These are phyloP conservation scores for Aspergillus aculeatinus DNA, from an alignment of 2,329 filamentous ascomycete species.

Conservation along the genomic window DNA sequence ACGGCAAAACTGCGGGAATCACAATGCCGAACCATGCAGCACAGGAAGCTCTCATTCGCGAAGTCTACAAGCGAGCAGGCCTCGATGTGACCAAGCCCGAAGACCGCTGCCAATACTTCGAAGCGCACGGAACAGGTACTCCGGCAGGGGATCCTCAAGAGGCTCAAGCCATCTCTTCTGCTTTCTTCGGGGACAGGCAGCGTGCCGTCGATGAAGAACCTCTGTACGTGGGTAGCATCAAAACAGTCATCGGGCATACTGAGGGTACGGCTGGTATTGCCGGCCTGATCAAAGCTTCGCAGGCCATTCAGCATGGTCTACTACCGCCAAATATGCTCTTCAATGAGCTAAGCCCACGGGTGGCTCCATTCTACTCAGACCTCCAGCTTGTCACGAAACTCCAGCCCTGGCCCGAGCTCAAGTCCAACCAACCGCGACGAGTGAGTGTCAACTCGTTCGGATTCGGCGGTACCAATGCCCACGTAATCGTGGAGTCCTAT, in stretches of 20 bases:
- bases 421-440: conserved; percentile 1
- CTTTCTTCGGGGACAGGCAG: too few species aligned
- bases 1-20: too few species aligned
- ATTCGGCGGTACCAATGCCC: conserved; percentile 16
- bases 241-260: conserved; percentile 13
- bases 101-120: too few species aligned
- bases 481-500: conserved; percentile 14
- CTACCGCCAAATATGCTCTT: conserved; percentile 29
- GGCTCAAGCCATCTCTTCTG: too few species aligned
- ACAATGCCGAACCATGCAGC: too few species aligned
- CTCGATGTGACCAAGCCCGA: too few species aligned
- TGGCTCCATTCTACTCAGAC: conserved; percentile 19
- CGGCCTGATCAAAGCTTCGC: conserved; percentile 19
- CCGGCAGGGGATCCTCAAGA: too few species aligned
- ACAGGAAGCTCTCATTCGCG: too few species aligned
- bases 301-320: conserved; percentile 23
- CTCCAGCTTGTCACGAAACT: conserved; percentile 16
- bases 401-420: conserved; percentile 18
- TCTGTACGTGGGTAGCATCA: conserved; percentile 12
- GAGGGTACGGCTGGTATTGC: conserved; percentile 11
- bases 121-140: too few species aligned
- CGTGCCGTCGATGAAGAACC: too few species aligned
- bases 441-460: conserved; percentile 10
- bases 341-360: conserved; percentile 16
- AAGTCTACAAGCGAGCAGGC: too few species aligned